phyloP scores from a whole-genome alignment of 441 rosid species.

The Syzygium syzygioides region DNA sequence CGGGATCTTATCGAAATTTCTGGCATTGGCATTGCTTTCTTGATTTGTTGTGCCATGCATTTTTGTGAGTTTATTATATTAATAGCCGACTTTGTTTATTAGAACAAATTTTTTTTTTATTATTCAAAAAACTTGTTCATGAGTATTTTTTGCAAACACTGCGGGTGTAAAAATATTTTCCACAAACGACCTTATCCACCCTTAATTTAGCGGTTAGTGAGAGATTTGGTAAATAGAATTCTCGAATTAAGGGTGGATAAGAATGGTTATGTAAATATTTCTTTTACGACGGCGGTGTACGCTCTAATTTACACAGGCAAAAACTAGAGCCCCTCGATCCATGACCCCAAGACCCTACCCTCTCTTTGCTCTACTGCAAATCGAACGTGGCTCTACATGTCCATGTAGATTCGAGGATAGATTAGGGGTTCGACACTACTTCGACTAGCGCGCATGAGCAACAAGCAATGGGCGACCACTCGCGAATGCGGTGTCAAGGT shows the following conservation, averaged over 20 bases:
- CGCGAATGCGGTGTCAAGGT: background rate
- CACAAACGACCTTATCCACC: background rate
- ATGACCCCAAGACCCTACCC: too few species aligned
- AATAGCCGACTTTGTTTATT: too few species aligned
- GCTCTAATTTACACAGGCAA: too few species aligned
- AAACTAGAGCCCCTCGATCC: too few species aligned
- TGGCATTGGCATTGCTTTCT: background rate
- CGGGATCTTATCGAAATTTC: background rate
- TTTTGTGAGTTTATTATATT: too few species aligned
- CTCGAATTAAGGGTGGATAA: background rate
- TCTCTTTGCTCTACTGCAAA: background rate
- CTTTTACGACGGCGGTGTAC: accelerated
- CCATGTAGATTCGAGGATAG: background rate
- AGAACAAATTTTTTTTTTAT: too few species aligned
- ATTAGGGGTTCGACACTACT: background rate
- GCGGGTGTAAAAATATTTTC: too few species aligned
- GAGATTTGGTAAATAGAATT: background rate
- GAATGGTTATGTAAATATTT: background rate
- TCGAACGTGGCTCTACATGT: background rate
- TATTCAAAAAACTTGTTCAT: too few species aligned
- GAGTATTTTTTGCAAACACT: too few species aligned
- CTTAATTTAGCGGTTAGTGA: background rate
- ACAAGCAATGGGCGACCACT: background rate
- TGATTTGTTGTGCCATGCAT: too few species aligned
- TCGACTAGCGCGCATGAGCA: background rate